Conservation (phyloP, 2,329 filamentous ascomycete species). For the Fusarium falciforme region DNA sequence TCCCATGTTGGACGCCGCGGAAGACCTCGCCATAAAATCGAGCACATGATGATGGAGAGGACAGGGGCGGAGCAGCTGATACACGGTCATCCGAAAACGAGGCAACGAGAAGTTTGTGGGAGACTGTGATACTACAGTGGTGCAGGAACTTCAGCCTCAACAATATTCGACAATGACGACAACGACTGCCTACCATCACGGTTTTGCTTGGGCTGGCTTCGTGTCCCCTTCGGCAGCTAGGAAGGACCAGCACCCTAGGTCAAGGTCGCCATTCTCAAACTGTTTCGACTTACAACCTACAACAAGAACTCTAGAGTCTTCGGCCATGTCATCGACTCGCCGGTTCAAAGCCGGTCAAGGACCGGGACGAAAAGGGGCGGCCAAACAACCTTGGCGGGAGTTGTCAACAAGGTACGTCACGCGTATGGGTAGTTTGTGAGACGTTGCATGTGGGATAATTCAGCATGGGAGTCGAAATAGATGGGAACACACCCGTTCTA, state of each 20-base stretch:
- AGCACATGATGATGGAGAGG: not conserved
- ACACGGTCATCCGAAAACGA: not conserved
- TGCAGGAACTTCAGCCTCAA: not conserved
- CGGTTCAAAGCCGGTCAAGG: not conserved
- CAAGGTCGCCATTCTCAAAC: fast-evolving
- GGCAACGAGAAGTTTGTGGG: not conserved
- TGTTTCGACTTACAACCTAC: not conserved
- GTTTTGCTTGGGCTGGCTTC: fast-evolving
- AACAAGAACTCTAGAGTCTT: not conserved
- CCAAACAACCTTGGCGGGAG: not conserved
- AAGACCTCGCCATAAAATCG: not conserved
- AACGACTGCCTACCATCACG: not conserved
- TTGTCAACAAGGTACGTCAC: not conserved
- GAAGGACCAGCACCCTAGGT: fast-evolving
- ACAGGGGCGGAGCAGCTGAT: not conserved
- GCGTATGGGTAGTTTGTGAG: not conserved
- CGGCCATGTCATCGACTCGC: not conserved
- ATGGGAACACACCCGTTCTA: not conserved
- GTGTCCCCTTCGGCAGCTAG: fast-evolving
- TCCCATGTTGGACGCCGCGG: not conserved
- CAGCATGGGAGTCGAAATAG: not conserved
- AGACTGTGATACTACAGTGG: not conserved
- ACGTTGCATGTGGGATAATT: not conserved
- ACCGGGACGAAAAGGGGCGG: not conserved
- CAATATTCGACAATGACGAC: not conserved